These are phyloP conservation scores for Hydrangea macrophylla DNA, from an alignment of 148 eudicot species.

Conservation along the genomic window DNA sequence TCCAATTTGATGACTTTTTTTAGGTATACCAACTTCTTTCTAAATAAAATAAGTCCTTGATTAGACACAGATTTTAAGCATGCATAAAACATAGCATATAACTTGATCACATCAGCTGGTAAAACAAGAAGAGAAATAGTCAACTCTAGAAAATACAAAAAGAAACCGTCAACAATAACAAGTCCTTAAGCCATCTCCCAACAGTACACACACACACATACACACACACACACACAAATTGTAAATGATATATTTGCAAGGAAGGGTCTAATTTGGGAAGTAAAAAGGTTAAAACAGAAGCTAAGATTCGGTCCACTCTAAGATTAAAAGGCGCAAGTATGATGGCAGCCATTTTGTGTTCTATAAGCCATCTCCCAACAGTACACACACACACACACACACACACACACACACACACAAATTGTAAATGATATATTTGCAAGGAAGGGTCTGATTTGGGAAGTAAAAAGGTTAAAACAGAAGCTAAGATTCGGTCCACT, in stretches of 20 bases:
- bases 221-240: no score
- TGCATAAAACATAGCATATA: background rate
- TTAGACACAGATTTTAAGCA: background rate
- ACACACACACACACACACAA: no score
- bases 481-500: no score
- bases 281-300: no score
- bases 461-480: no score
- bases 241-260: background rate
- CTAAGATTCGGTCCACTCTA: no score
- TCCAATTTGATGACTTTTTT: conserved; percentile 70
- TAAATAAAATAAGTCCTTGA: conserved; percentile 26
- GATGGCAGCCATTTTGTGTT: no score
- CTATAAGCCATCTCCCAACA: background rate
- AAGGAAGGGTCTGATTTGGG: no score
- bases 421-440: background rate
- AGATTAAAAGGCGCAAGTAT: no score
- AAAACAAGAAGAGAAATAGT: background rate
- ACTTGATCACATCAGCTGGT: background rate
- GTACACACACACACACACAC: no score
- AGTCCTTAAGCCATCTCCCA: background rate
- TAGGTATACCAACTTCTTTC: conserved; percentile 85
- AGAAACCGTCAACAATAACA: background rate
- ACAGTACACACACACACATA: background rate
- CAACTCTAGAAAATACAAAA: background rate
- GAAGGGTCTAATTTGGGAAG: no score